Percentiles rank a stretch among this genome's conserved stretches.
These are phyloP conservation scores for Kwoniella shivajii DNA, from an alignment of 1,284 basidiomycete species.

Conservation along the genomic window DNA sequence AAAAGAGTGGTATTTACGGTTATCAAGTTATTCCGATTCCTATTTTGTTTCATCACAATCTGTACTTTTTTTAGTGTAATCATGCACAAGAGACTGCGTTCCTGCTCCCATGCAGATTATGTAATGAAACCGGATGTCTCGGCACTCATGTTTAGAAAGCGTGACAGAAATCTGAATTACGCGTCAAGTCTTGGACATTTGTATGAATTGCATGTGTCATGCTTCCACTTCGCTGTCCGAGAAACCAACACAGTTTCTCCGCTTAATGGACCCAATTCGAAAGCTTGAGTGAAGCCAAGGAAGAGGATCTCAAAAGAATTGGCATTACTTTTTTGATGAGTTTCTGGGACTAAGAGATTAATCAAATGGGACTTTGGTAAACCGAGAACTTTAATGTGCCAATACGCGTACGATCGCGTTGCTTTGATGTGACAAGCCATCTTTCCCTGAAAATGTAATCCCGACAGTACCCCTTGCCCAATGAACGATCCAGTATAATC, in stretches of 20 bases:
- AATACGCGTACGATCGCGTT: too few species aligned
- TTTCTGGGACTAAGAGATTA: not conserved
- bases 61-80: not conserved
- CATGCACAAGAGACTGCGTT: not conserved
- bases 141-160: not conserved
- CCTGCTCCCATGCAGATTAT: not conserved
- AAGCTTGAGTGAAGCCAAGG: too few species aligned
- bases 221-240: too few species aligned
- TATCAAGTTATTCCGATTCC: slow-evolving; percentile 4
- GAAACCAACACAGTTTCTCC: too few species aligned
- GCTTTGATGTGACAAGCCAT: too few species aligned
- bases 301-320: too few species aligned
- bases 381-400: slow-evolving; percentile 5
- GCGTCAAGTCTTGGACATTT: not conserved
- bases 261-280: too few species aligned
- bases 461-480: not conserved
- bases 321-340: too few species aligned
- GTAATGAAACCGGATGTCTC: not conserved
- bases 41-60: not conserved
- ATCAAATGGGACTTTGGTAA: not conserved
- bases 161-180: not conserved
- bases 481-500: not conserved
- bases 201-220: not conserved
- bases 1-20: not conserved
- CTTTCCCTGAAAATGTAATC: slow-evolving; percentile 9